Evolutionary conservation across 768 basidiomycete species (phyloP), one percentile per base, ranked within the genome.

Genomic region (Leccinum subtestaceum): DNA sequence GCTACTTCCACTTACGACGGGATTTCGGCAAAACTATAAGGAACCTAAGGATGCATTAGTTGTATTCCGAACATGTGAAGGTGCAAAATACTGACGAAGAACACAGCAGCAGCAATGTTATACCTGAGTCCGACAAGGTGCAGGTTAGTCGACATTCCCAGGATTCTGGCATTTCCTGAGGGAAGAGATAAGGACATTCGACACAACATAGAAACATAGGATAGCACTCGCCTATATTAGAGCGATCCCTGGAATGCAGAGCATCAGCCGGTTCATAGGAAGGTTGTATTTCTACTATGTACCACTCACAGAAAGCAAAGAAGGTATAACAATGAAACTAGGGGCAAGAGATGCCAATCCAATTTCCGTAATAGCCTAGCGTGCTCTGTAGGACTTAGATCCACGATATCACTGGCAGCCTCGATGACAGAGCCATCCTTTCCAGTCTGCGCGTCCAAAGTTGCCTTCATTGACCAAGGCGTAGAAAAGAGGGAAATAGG

Each of bases 241-340:
- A 67, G 23, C 80, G 76, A 65, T 81, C 80, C 21, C 77, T 78
- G 52, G 29, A 53, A 53, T 11, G 40, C 47, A 29, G 19, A 45
- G 19, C 4, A 7, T 52, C 13, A 15, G 15, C 58, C 17, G 34
- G 36, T 45, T 5, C 1, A 2, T 2, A n/a, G 15, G 21, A 10
- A 12, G 21, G 7, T n/a, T 3, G 11, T 2, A 34, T 27, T 15
- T 40, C 7, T 7, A 10, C n/a, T 1, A 29, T 29, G 9, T 10
- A 15, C 1, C 43, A 74, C 79, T 72, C 58, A 80, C 77, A 81
- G 66, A 64, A 80, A 81, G 10, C 77, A 80, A 53, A 80, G 70
- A 34, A 81, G 68, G 55, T 80, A 80, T 10, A 81, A 64, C 43
- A 79, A 56, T 6, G 78, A 77, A 36, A 80, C 74, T 48, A 80